phyloP scores from a whole-genome alignment of 164 flowering plant species.

The Macadamia integrifolia region DNA sequence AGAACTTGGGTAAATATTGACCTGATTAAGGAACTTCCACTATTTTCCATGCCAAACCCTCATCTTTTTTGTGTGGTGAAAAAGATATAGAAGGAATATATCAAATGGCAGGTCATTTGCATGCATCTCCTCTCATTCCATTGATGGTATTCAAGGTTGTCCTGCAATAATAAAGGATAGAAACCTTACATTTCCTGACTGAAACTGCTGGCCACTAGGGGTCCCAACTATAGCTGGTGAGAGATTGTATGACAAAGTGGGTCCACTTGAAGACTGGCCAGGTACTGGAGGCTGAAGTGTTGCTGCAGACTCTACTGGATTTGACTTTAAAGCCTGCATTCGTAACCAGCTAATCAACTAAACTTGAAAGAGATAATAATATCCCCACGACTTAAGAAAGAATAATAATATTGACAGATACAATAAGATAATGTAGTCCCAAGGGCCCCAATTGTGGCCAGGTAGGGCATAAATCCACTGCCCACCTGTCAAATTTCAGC shows the following conservation, averaged over 20 bases:
- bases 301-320: conserved; percentile 14
- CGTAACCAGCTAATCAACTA: neutral
- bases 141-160: neutral
- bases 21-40: too few relatives aligned
- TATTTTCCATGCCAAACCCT: too few relatives aligned
- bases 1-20: too few relatives aligned
- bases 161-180: conserved; percentile 3
- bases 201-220: conserved; percentile 21
- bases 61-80: neutral
- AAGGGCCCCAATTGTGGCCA: too few relatives aligned
- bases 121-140: neutral
- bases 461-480: too few relatives aligned
- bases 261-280: conserved; percentile 21
- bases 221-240: conserved; percentile 22
- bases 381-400: neutral
- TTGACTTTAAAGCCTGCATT: conserved; percentile 19
- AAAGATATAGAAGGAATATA: neutral
- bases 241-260: conserved; percentile 31
- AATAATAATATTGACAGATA: neutral
- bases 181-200: conserved; percentile 22
- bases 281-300: conserved; percentile 25
- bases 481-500: too few relatives aligned
- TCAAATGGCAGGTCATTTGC: neutral
- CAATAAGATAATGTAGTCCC: neutral
- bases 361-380: neutral